Evolutionary conservation across 176 grass and related monocot species (phyloP), one percentile per base, ranked within the genome.

Genomic region (Luzula sylvatica): DNA sequence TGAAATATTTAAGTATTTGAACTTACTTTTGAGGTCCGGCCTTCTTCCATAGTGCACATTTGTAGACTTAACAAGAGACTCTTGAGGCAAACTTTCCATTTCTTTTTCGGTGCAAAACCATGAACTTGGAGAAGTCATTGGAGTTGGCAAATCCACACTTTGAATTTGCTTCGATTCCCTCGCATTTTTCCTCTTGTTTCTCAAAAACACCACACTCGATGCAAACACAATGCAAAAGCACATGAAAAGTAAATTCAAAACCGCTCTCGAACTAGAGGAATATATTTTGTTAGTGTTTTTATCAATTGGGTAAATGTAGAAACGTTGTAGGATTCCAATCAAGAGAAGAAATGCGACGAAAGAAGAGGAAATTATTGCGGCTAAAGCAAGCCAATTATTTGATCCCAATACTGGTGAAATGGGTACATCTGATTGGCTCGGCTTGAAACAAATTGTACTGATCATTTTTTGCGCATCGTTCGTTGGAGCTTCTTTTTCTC

Each of bases 381-480:
- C 77, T 39, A 74, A 58, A 26, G 68, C 81, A 43, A 87, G 56
- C 83, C 77, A 81, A 20, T 68, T 53, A 17, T 59, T 82, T 22
- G 58, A 26, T 11, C 77, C 83, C 11, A 87, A 68, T 19, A 81
- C 56, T 0, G 68, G 52, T 13, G 68, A 21, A 43, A 87, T 43
- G 4, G 68, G 68, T 12, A n/a, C 38, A 46, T 81, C 66, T 1
- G 68, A 73, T 23, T 66, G 72, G 13, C 38, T 38, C 8, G 73
- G 83, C 38, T 87, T 74, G 69, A 82, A 77, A 58, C 51, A 74
- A 25, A 87, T 26, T 13, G 41, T 35, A 9, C 20, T 15, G 52
- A 76, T 66, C 26, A 48, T 55, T 26, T 22, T 71, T 17, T 50
- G 17, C 13, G 42, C 48, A 3, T 55, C 19, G 4, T 41, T 61